Conservation (phyloP, 2,329 filamentous ascomycete species). For the Rhexocercosporidium sp. region DNA sequence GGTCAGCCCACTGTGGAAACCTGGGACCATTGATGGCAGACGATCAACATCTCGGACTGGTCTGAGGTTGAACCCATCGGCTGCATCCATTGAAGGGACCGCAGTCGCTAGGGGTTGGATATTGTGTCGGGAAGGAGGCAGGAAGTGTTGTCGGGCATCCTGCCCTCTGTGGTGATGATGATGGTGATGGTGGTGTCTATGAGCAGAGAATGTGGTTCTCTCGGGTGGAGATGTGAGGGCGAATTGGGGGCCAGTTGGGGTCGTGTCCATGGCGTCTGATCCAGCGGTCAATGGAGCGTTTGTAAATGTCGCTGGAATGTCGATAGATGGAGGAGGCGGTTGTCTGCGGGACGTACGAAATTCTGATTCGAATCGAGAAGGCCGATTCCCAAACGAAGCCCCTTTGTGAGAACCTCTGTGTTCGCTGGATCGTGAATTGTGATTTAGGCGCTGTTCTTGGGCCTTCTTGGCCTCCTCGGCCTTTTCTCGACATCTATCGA, state of each 20-base stretch:
- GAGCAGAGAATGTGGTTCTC: constrained; percentile 66
- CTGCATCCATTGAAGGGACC: constrained; percentile 68
- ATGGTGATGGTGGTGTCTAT: constrained; percentile 56
- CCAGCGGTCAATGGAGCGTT: constrained; percentile 52
- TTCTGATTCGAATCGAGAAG: constrained; percentile 60
- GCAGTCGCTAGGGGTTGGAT: constrained; percentile 72
- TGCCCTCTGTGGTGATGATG: constrained; percentile 58
- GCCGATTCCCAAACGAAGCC: constrained; percentile 56
- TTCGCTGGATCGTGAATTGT: constrained; percentile 35
- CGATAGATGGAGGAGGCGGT: constrained; percentile 82
- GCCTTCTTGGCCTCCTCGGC: constrained; percentile 80
- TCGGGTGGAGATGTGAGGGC: constrained; percentile 74
- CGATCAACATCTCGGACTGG: constrained; percentile 83
- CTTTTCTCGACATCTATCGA: constrained; percentile 89
- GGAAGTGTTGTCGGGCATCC: constrained; percentile 56
- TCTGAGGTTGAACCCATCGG: constrained; percentile 75
- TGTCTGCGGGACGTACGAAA: constrained; percentile 73
- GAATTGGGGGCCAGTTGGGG: constrained; percentile 64
- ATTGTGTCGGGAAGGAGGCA: constrained; percentile 55
- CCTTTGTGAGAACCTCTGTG: constrained; percentile 40
- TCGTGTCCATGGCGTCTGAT: constrained; percentile 61
- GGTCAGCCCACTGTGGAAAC: constrained; percentile 69
- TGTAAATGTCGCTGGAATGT: constrained; percentile 67
- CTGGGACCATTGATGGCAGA: constrained; percentile 79
- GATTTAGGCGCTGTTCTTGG: constrained; percentile 46